Evolutionary conservation across 768 basidiomycete species (phyloP).

Genomic region (Leccinum sublutescens): DNA sequence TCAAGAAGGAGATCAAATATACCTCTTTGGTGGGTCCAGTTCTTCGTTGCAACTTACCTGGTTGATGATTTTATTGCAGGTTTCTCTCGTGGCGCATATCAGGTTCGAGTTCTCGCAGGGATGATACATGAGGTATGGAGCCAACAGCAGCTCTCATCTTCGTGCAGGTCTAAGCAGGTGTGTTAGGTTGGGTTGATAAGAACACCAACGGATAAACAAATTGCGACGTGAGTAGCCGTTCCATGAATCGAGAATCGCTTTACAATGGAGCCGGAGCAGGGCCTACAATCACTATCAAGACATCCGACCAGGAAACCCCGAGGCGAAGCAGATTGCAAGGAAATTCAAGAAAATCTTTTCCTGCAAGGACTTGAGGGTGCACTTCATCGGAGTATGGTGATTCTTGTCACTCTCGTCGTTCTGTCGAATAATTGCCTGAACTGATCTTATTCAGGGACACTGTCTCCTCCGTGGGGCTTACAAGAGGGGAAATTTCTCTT

Average conservation of each 20-base stretch:
- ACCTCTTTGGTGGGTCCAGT: neutral
- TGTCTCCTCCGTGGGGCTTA: neutral
- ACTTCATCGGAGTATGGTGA: neutral
- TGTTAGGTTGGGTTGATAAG: neutral
- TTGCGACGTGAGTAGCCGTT: neutral
- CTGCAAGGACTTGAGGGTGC: neutral
- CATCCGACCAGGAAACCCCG: neutral
- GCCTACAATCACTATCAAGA: neutral
- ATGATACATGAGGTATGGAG: neutral
- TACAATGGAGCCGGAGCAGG: neutral
- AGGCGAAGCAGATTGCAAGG: neutral
- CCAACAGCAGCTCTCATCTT: neutral
- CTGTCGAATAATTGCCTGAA: neutral
- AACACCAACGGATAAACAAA: neutral
- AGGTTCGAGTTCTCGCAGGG: neutral
- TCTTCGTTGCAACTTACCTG: neutral
- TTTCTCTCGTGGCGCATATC: neutral
- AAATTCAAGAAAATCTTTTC: neutral
- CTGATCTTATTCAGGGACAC: neutral
- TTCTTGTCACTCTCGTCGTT: neutral
- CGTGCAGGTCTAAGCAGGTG: neutral
- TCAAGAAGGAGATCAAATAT: neutral
- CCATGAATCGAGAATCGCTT: neutral
- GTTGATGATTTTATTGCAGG: neutral
- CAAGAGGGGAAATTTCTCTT: neutral